phyloP scores from a whole-genome alignment of 2,329 filamentous ascomycete species.

The Epichloe bromicola region DNA sequence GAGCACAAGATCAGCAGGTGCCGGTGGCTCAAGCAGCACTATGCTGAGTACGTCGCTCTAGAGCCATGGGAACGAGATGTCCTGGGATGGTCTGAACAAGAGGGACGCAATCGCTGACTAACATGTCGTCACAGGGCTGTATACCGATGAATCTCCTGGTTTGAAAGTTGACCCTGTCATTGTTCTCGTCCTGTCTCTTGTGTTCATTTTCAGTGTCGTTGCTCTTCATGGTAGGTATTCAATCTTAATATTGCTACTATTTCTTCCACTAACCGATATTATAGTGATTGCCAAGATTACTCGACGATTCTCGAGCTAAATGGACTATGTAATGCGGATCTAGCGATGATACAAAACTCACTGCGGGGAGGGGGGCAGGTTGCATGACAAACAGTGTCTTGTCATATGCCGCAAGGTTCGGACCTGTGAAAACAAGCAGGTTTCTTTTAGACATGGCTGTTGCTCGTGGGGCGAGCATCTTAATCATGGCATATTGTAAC shows the following conservation, averaged over 20 bases:
- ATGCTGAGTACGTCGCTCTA: slow-evolving; percentile 83
- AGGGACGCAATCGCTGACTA: not conserved
- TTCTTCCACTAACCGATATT: not conserved
- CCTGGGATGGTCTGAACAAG: not conserved
- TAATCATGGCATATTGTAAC: slow-evolving; percentile 1
- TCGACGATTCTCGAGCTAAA: slow-evolving; percentile 64
- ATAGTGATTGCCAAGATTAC: slow-evolving; percentile 91
- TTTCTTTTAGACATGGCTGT: not conserved
- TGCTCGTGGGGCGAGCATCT: slow-evolving; percentile 1
- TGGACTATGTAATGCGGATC: not conserved
- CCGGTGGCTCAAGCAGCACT: slow-evolving; percentile 90
- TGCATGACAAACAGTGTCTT: not conserved
- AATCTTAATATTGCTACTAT: not conserved
- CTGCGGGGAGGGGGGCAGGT: not conserved
- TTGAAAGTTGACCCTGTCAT: slow-evolving; percentile 97
- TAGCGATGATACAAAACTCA: not conserved
- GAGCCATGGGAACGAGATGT: too few species aligned
- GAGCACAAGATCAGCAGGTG: slow-evolving; percentile 85
- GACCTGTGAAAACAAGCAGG: not conserved
- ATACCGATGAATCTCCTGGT: slow-evolving; percentile 96
- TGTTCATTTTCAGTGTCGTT: slow-evolving; percentile 98
- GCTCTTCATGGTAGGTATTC: slow-evolving; percentile 52
- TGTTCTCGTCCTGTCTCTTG: slow-evolving; percentile 86
- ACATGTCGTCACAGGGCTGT: slow-evolving; percentile 51
- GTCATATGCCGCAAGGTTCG: not conserved